Evolutionary conservation across 345 rosid genomes (phyloP), one percentile per base, ranked within the genome.

Genomic region (Murraya paniculata): DNA sequence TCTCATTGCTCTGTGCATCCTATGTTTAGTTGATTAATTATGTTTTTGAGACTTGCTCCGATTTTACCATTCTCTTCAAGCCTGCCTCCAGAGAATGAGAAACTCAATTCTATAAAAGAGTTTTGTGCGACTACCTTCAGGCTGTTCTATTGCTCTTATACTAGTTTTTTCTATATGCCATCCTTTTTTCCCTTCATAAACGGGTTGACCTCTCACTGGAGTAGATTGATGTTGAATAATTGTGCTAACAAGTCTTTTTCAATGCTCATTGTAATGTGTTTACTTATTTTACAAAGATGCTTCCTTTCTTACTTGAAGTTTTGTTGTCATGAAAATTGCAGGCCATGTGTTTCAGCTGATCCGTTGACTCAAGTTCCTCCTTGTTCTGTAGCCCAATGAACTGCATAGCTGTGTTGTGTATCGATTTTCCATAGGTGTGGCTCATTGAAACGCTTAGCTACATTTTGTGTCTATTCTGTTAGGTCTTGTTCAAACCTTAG

Each of bases 331-430:
- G 35, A 48, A 73, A 38, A 45, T 39, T 80, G 60, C 82, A 81
- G 86, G 76, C 57, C 45, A 10, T 24, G 76, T n/a, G 6, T 41
- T 75, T 28, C 67, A 71, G 30, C 58, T 13, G 13, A 59, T 25
- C 67, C 81, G 58, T 18, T 78, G 56, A 41, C 55, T 78, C 84
- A 81, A 84, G 66, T 76, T 9, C 30, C 76, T 13, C 56, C 79
- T 69, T 84, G 72, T 80, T 75, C 72, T 1, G 72, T 75, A 55
- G 60, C 76, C 35, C 77, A 62, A 25, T 80, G 71, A 75, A 73
- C 66, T 2, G 5, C 6, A 13, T 5, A 38, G n/a, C 57, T 30
- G 36, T 5, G 11, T 0, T 48, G 19, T 41, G 9, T 22, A 19
- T 38, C 31, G 16, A 35, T 27, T 9, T 45, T 45, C 25, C 10